Percentiles rank a stretch among this genome's conserved stretches.
Evolutionary conservation across 768 basidiomycete genomes (phyloP).

Genomic region (Pseudohyphozyma bogoriensis): DNA sequence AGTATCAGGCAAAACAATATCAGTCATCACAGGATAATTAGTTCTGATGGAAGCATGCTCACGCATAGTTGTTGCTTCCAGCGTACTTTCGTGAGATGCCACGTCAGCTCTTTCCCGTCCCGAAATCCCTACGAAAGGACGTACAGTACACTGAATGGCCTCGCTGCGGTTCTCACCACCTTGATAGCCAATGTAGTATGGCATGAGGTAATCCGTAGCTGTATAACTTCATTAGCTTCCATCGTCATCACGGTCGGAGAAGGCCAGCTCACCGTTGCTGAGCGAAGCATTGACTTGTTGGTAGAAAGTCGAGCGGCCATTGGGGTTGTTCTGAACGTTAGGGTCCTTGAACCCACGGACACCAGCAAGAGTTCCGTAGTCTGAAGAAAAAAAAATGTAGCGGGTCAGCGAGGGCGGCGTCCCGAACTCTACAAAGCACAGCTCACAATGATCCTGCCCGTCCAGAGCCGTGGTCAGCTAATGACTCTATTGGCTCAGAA

Average conservation of each 20-base stretch:
- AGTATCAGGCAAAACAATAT: no score
- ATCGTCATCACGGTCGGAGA: no score
- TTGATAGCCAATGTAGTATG: background rate
- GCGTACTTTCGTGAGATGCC: no score
- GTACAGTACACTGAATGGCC: no score
- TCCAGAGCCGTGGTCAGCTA: background rate
- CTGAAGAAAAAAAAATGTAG: background rate
- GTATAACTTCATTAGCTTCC: no score
- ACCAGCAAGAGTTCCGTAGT: constrained; percentile 25
- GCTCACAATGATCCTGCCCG: background rate
- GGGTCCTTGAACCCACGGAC: constrained; percentile 27
- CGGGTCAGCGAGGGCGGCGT: background rate
- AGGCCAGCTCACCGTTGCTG: no score
- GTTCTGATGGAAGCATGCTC: no score
- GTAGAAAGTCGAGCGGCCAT: background rate
- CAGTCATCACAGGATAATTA: no score
- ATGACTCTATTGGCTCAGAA: background rate
- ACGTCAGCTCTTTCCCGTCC: no score
- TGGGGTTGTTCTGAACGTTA: constrained; percentile 11
- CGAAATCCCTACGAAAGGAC: no score
- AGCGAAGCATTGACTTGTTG: constrained; percentile 1
- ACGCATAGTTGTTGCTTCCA: no score
- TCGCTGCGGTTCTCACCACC: background rate
- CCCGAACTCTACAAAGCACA: background rate
- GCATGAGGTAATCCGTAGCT: background rate